These are phyloP conservation scores for Murraya paniculata DNA, from an alignment of 345 rosid genomes.

Conservation along the genomic window DNA sequence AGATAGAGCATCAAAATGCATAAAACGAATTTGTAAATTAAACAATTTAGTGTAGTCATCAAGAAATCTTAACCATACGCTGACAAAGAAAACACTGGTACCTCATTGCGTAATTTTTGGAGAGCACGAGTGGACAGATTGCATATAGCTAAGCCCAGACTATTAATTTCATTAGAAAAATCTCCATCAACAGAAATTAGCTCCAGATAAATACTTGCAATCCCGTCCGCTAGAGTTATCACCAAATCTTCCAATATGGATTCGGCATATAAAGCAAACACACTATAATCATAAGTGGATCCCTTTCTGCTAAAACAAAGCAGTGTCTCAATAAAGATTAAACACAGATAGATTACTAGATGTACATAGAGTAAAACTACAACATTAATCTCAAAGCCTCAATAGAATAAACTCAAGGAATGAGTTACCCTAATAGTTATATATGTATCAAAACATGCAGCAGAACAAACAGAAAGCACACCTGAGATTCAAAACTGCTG, in stretches of 20 bases:
- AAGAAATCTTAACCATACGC: not conserved
- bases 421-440: not conserved
- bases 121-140: slow-evolving; percentile 80
- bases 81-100: slow-evolving; percentile 19
- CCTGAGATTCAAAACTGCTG: not conserved
- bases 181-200: slow-evolving; percentile 89
- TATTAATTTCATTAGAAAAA: slow-evolving; percentile 55
- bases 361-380: not conserved
- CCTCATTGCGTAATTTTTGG: slow-evolving; percentile 90
- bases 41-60: not conserved
- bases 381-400: not conserved
- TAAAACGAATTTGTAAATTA: not conserved
- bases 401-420: not conserved
- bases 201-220: slow-evolving; percentile 81
- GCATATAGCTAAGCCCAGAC: slow-evolving; percentile 54
- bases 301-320: slow-evolving; percentile 41
- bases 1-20: slow-evolving; percentile 2
- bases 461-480: not conserved
- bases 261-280: slow-evolving; percentile 57
- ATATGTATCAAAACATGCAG: not conserved
- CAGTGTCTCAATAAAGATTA: slow-evolving; percentile 6
- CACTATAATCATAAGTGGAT: slow-evolving; percentile 46
- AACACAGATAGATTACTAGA: not conserved
- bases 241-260: slow-evolving; percentile 86
- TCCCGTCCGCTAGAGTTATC: slow-evolving; percentile 78